These are phyloP conservation scores for Dictyostelium purpureum DNA, from an alignment of 78 protist genomes.

Conservation along the genomic window DNA sequence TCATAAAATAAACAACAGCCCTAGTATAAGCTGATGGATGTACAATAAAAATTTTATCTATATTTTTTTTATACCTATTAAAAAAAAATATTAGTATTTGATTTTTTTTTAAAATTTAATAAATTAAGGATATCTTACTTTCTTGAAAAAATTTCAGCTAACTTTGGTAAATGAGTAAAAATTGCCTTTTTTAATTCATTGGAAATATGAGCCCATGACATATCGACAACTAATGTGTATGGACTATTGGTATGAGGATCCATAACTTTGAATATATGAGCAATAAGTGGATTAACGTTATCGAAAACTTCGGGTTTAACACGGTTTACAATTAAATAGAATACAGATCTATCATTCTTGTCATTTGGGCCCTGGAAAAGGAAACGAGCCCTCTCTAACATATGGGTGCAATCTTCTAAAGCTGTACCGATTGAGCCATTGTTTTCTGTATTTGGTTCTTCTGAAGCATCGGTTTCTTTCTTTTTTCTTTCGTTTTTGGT, in stretches of 20 bases:
- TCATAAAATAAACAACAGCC: constrained; percentile 56
- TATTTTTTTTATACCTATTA: constrained; percentile 66
- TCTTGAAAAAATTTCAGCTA: constrained; percentile 57
- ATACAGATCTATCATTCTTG: constrained; percentile 57
- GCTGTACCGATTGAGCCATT: constrained; percentile 1
- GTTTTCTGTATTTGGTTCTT: constrained; percentile 5
- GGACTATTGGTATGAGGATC: constrained; percentile 31
- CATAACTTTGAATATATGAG: constrained; percentile 75
- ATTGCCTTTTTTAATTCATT: constrained; percentile 41
- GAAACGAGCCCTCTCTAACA: constrained; percentile 78
- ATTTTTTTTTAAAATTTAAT: not conserved
- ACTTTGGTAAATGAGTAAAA: constrained; percentile 49
- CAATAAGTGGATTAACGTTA: constrained; percentile 69
- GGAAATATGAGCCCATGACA: constrained; percentile 78
- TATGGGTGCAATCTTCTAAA: constrained; percentile 46
- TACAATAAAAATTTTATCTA: constrained; percentile 67
- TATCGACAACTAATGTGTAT: constrained; percentile 72
- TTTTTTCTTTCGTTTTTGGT: constrained; percentile 52
- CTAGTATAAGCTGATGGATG: constrained; percentile 80
- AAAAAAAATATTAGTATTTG: not conserved
- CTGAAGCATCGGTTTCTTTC: constrained; percentile 45
- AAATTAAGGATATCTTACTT: constrained; percentile 24
- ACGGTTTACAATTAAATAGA: constrained; percentile 66
- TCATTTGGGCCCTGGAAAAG: constrained; percentile 78
- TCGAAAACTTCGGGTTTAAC: constrained; percentile 62